These are phyloP conservation scores for Rosa multiflora DNA, from an alignment of 306 rosid species.

Conservation along the genomic window DNA sequence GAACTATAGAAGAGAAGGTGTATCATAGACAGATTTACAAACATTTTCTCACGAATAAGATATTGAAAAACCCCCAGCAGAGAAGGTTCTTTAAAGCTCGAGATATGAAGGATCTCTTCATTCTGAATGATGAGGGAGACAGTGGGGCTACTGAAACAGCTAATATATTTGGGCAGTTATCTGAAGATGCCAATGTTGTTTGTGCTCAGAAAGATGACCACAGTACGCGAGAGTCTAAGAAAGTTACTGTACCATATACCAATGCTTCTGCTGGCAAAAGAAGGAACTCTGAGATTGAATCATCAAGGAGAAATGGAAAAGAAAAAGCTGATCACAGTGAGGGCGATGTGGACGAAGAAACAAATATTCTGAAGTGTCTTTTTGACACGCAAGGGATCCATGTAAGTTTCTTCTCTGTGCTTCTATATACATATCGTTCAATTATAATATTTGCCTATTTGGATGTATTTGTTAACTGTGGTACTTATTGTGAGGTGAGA, in stretches of 20 bases:
- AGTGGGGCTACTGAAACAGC: constrained; percentile 84
- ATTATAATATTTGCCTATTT: neutral
- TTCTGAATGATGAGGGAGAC: constrained; percentile 66
- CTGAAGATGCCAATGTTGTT: constrained; percentile 64
- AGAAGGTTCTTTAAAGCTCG: constrained; percentile 94
- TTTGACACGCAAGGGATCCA: constrained; percentile 87
- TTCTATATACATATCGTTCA: neutral
- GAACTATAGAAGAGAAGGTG: constrained; percentile 96
- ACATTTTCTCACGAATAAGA: constrained; percentile 93
- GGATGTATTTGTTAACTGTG: neutral
- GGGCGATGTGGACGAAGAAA: constrained; percentile 62
- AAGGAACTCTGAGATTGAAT: constrained; percentile 31
- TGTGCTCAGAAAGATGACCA: constrained; percentile 52
- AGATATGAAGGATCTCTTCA: constrained; percentile 97
- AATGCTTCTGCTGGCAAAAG: constrained; percentile 36
- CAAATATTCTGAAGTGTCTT: constrained; percentile 70
- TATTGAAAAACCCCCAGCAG: constrained; percentile 95
- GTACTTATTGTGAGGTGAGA: neutral
- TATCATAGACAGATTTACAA: constrained; percentile 98
- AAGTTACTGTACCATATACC: constrained; percentile 26
- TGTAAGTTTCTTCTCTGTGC: constrained; percentile 49
- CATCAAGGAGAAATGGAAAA: constrained; percentile 52
- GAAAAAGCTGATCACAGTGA: constrained; percentile 51
- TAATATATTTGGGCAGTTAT: constrained; percentile 67
- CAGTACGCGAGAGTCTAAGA: constrained; percentile 32